Percentiles rank a stretch among this genome's conserved stretches.
These are phyloP conservation scores for Lentinus tigrinus DNA, from an alignment of 768 basidiomycete species.

Conservation along the genomic window DNA sequence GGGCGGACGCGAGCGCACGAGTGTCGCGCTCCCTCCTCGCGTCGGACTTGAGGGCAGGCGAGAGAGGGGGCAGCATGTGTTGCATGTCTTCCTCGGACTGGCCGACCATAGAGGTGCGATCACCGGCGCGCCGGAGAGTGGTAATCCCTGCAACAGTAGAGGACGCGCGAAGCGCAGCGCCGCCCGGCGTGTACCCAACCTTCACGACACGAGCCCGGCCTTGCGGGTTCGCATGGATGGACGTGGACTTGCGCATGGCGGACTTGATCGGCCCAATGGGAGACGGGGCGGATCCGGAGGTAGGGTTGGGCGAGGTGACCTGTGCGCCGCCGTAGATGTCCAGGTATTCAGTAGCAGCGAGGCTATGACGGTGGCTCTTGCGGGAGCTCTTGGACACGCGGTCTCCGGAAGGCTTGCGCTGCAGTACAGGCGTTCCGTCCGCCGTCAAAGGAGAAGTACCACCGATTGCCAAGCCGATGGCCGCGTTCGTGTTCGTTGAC, in stretches of 20 bases:
- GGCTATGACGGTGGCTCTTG: conserved; percentile 29
- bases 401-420: conserved; percentile 20
- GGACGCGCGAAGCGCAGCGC: conserved; percentile 52
- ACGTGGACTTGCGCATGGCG: conserved; percentile 24
- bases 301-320: conserved; percentile 41
- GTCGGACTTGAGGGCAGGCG: conserved; percentile 39
- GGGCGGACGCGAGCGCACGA: conserved; percentile 37
- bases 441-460: conserved; percentile 23
- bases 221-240: not conserved
- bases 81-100: conserved; percentile 36
- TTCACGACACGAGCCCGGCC: conserved; percentile 67
- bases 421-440: conserved; percentile 22
- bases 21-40: conserved; percentile 42
- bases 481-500: conserved; percentile 16
- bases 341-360: conserved; percentile 16
- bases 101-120: conserved; percentile 21
- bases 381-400: conserved; percentile 22
- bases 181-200: conserved; percentile 59
- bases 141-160: conserved; percentile 31
- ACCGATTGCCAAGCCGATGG: conserved; percentile 24
- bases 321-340: conserved; percentile 57
- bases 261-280: conserved; percentile 21
- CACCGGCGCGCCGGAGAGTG: conserved; percentile 15
- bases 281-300: conserved; percentile 24
- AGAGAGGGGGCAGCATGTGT: conserved; percentile 31